Percentiles rank a stretch among this genome's conserved stretches.
These are phyloP conservation scores for Zasmidium angulare DNA, from an alignment of 2,329 filamentous ascomycete genomes.

Conservation along the genomic window DNA sequence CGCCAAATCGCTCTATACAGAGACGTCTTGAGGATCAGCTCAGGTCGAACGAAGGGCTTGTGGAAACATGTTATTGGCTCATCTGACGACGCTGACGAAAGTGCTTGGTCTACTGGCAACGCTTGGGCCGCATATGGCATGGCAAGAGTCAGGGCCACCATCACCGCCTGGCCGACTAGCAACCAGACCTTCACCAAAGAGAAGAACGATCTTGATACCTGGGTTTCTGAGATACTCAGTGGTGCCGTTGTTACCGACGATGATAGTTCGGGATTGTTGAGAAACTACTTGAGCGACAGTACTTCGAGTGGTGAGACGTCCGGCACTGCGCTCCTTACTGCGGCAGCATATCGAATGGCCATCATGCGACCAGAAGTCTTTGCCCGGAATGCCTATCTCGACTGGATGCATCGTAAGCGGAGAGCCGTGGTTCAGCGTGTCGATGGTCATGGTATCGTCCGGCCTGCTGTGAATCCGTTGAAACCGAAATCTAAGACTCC, in stretches of 20 bases:
- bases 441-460: constrained; percentile 39
- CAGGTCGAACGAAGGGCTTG: constrained; percentile 28
- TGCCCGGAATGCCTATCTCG: constrained; percentile 33
- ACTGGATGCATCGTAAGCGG: constrained; percentile 47
- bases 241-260: constrained; percentile 36
- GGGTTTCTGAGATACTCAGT: constrained; percentile 41
- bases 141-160: constrained; percentile 47
- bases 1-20: constrained; percentile 44
- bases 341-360: constrained; percentile 49
- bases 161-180: constrained; percentile 35
- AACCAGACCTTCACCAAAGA: constrained; percentile 21
- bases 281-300: constrained; percentile 44
- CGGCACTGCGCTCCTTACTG: constrained; percentile 48
- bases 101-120: constrained; percentile 51
- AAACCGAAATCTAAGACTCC: constrained; percentile 32
- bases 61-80: constrained; percentile 51
- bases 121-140: constrained; percentile 52
- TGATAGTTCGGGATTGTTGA: constrained; percentile 41
- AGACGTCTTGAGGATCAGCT: constrained; percentile 37
- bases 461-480: constrained; percentile 46
- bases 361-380: constrained; percentile 41
- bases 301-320: constrained; percentile 50
- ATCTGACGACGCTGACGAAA: constrained; percentile 36
- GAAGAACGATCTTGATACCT: constrained; percentile 31
- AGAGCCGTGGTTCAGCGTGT: constrained; percentile 38